Base-by-base conservation (phyloP, 441 rosid genomes). In the Pelargonium exstipulatum region DNA sequence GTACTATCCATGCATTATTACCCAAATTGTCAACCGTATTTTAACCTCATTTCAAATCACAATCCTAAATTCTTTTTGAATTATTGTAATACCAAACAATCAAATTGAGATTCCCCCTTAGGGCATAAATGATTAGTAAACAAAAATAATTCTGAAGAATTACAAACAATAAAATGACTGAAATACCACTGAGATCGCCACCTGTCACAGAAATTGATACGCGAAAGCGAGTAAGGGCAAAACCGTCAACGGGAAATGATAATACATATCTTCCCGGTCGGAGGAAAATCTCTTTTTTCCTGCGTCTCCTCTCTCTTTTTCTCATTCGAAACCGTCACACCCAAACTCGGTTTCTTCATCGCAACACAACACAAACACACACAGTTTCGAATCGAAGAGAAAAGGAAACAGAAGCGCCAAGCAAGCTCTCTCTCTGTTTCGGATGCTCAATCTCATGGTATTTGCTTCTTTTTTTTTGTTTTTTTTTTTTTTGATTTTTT, bases 211-310 rank as follows among this genome's bases (percentile, higher is more conserved):
- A 14, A 14, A 16, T 16, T n/a, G 58, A 14, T 16, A 8, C 10
- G 18, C 58, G 20, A 51, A 51, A 51, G 37, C 58, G 16, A 51
- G 20, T 4, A 18, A 17, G 61, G 61, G 61, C 61, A 55, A 55
- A 55, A 55, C 17, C 10, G 61, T 55, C 61, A 16, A 55, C 26
- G 0, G 7, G 61, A 55, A 55, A 4, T 8, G 61, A 16, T 55
- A 55, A 9, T 55, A 9, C 18, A 55, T 55, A 20, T 55, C 61
- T 55, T 55, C 61, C 61, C 61, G 61, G 61, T 55, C 61, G 61
- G 17, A 17, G 61, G 24, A 4, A 4, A 32, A 32, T 32, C 37
- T 4, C 37, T 55, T 18, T 55, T 55, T 55, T 17, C 20, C 61
- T 55, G 5, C 24, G 61, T 55, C 24, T 55, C 61, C 20, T 51